These are phyloP conservation scores for Trichoderma atrobrunneum DNA, from an alignment of 2,329 filamentous ascomycete genomes.

Conservation along the genomic window DNA sequence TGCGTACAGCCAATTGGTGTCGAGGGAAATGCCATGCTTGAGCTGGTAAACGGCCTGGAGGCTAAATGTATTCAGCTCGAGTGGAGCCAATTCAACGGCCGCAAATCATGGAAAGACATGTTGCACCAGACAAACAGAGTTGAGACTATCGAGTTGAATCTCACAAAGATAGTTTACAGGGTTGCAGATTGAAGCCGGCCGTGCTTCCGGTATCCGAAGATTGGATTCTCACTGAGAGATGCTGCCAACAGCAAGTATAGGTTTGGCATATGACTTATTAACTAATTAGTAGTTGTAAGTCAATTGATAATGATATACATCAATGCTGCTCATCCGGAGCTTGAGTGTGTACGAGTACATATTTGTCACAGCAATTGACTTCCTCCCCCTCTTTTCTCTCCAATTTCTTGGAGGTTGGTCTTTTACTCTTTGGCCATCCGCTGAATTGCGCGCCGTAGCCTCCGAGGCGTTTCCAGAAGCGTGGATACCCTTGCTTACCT, in stretches of 20 bases:
- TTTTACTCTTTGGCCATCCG: neutral
- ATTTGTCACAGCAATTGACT: neutral
- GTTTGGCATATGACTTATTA: neutral
- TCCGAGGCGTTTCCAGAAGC: conserved; percentile 8
- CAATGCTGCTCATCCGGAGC: neutral
- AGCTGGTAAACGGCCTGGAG: neutral
- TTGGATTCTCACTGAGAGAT: neutral
- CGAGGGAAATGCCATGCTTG: neutral
- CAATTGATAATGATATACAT: neutral
- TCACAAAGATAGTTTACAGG: neutral
- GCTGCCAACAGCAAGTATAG: neutral
- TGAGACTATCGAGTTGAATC: neutral
- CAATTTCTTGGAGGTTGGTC: neutral
- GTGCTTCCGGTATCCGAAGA: neutral
- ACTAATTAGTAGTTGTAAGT: neutral
- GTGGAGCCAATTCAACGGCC: neutral
- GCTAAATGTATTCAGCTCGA: neutral
- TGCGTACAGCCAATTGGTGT: neutral
- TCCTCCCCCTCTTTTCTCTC: neutral
- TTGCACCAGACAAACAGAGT: neutral
- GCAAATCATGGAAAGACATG: neutral
- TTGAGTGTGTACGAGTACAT: neutral
- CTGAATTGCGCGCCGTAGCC: neutral
- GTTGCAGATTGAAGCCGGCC: neutral
- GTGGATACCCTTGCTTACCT: conserved; percentile 14